A percentile compares a stretch with the other conserved stretches of the same genome.
These are phyloP conservation scores for Hamamelis virginiana DNA, from an alignment of 164 flowering plant genomes.

Conservation along the genomic window DNA sequence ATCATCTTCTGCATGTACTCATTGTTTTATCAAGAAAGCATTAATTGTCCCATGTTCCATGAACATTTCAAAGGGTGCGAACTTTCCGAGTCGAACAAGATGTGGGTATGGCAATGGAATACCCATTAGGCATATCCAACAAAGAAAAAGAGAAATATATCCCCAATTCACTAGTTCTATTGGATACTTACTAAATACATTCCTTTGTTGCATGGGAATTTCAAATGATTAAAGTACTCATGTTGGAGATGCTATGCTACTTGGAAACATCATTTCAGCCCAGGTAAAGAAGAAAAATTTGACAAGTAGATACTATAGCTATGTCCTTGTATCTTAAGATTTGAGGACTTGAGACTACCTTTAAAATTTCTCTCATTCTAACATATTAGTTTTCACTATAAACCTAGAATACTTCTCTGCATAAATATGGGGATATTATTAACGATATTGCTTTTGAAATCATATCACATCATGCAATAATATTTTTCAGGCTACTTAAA, in stretches of 20 bases:
- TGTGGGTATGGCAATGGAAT: no score
- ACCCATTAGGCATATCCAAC: no score
- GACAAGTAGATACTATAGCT: neutral
- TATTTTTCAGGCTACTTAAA: neutral
- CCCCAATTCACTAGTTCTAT: neutral
- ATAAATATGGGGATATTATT: neutral
- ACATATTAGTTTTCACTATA: neutral
- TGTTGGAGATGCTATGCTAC: neutral
- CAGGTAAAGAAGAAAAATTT: neutral
- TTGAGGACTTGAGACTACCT: neutral
- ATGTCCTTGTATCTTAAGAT: neutral
- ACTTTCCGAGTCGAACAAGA: no score
- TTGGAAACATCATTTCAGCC: neutral
- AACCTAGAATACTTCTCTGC: neutral
- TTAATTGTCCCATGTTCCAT: neutral
- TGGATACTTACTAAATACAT: neutral
- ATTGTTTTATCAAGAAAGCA: neutral
- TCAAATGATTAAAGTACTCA: neutral
- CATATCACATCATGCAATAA: neutral
- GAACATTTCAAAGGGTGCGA: neutral
- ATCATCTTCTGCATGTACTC: neutral
- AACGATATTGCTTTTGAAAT: neutral
- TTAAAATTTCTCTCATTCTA: neutral
- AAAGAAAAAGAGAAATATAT: neutral
- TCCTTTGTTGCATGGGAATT: neutral